Conservation (phyloP, 1,139 yeast species). For the Scheffersomyces parashehatae region DNA sequence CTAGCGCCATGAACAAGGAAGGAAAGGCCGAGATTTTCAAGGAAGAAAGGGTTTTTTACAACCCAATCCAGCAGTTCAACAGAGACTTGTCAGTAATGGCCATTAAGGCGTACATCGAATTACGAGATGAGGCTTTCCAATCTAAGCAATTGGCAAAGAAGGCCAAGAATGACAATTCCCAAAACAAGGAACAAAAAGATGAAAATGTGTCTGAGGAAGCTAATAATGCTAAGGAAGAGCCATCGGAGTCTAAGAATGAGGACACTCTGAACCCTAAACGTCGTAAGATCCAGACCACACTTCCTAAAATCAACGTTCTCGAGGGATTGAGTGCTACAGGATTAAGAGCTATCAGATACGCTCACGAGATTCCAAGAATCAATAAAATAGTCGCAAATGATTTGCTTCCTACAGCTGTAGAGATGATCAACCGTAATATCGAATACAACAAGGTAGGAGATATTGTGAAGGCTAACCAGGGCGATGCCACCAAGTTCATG, state of each 20-base stretch:
- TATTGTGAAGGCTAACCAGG: slow-evolving; percentile 65
- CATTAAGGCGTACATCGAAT: slow-evolving; percentile 80
- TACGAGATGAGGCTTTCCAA: slow-evolving; percentile 35
- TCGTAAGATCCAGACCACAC: not conserved
- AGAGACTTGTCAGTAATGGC: slow-evolving; percentile 86
- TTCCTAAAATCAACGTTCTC: slow-evolving; percentile 54
- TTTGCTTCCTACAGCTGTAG: slow-evolving; percentile 82
- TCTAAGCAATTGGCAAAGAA: slow-evolving; percentile 24
- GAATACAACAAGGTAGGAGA: slow-evolving; percentile 58
- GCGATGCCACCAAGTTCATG: slow-evolving; percentile 89
- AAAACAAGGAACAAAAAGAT: slow-evolving; percentile 7
- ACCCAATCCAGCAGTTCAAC: slow-evolving; percentile 95
- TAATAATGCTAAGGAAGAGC: not conserved
- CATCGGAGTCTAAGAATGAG: not conserved
- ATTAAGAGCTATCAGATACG: slow-evolving; percentile 87
- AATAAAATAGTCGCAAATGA: slow-evolving; percentile 84
- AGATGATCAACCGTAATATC: slow-evolving; percentile 71
- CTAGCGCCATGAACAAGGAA: slow-evolving; percentile 54
- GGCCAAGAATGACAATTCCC: slow-evolving; percentile 21
- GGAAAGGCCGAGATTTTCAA: slow-evolving; percentile 79
- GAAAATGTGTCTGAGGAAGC: not conserved
- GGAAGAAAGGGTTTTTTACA: slow-evolving; percentile 84
- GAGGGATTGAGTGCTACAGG: slow-evolving; percentile 98
- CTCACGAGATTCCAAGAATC: slow-evolving; percentile 80
- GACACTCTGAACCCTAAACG: not conserved